These are phyloP conservation scores for Saccharomyces hybrid DNA, from an alignment of 1,139 yeast species.

Conservation along the genomic window DNA sequence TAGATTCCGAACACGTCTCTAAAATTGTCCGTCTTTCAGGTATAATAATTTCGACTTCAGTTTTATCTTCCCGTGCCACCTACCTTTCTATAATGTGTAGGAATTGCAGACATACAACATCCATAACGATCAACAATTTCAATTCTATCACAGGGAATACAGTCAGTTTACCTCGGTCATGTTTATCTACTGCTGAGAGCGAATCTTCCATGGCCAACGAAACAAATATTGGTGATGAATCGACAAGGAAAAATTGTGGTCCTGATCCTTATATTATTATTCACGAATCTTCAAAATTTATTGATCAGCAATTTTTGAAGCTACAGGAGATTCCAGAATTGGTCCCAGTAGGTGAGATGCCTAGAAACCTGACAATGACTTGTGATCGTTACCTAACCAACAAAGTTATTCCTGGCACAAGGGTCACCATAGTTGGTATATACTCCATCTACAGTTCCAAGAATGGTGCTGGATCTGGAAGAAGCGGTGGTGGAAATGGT, in stretches of 20 bases:
- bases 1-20: conserved; percentile 83
- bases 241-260: conserved; percentile 65
- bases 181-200: conserved; percentile 35
- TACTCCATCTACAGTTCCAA: conserved; percentile 82
- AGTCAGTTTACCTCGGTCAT: conserved; percentile 64
- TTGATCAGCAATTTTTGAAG: conserved; percentile 89
- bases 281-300: conserved; percentile 84
- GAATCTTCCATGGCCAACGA: conserved; percentile 10
- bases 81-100: conserved; percentile 79
- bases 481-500: conserved; percentile 19
- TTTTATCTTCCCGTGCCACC: conserved; percentile 82
- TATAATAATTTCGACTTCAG: conserved; percentile 85
- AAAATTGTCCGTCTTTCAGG: conserved; percentile 89
- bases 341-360: conserved; percentile 99
- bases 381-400: conserved; percentile 88
- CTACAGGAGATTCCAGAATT: conserved; percentile 96
- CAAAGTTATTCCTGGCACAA: conserved; percentile 87
- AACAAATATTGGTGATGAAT: conserved; percentile 22
- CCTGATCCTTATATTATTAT: conserved; percentile 87
- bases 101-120: conserved; percentile 74
- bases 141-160: conserved; percentile 65
- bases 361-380: conserved; percentile 81
- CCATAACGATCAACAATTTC: conserved; percentile 48
- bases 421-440: conserved; percentile 86
- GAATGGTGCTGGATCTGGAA: conserved; percentile 25